Evolutionary conservation across 2,329 filamentous ascomycete genomes (phyloP).

Genomic region (Fusarium dlaminii): DNA sequence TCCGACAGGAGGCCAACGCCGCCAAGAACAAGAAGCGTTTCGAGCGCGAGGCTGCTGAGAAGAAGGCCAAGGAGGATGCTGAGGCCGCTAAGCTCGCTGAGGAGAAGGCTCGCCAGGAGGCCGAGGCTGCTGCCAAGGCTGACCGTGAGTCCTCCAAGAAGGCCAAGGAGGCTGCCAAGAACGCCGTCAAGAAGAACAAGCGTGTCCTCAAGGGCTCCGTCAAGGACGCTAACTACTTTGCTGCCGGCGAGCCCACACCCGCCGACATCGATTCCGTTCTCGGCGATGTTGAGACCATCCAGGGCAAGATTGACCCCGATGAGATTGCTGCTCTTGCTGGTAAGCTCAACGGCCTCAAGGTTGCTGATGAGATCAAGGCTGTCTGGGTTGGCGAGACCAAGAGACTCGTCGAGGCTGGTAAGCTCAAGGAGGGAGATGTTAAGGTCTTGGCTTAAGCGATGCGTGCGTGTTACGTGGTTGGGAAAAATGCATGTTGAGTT

Average conservation of each 20-base stretch:
- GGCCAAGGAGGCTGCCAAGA: constrained; percentile 98
- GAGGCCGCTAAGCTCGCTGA: constrained; percentile 85
- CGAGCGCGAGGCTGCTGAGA: constrained; percentile 91
- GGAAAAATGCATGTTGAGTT: constrained; percentile 1
- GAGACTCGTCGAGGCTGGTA: constrained; percentile 81
- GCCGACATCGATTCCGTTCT: constrained; percentile 84
- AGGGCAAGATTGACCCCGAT: constrained; percentile 88
- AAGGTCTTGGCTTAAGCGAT: constrained; percentile 66
- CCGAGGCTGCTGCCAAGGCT: constrained; percentile 86
- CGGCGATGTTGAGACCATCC: constrained; percentile 84
- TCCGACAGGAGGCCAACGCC: constrained; percentile 90
- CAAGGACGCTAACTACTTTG: constrained; percentile 99
- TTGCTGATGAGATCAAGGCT: constrained; percentile 84
- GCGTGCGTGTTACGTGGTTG: neutral
- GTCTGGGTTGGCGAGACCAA: constrained; percentile 83
- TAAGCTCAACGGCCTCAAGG: constrained; percentile 82
- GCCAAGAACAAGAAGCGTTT: constrained; percentile 95
- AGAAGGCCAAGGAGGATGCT: constrained; percentile 86
- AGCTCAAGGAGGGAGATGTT: constrained; percentile 84
- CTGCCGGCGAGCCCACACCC: constrained; percentile 76
- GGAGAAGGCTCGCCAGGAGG: constrained; percentile 80
- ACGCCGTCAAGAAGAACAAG: constrained; percentile 99
- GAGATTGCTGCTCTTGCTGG: constrained; percentile 85
- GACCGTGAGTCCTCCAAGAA: constrained; percentile 90
- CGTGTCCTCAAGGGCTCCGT: constrained; percentile 91